Evolutionary conservation across 306 rosid genomes (phyloP), one percentile per base, ranked within the genome.

Genomic region (Rubus idaeus): DNA sequence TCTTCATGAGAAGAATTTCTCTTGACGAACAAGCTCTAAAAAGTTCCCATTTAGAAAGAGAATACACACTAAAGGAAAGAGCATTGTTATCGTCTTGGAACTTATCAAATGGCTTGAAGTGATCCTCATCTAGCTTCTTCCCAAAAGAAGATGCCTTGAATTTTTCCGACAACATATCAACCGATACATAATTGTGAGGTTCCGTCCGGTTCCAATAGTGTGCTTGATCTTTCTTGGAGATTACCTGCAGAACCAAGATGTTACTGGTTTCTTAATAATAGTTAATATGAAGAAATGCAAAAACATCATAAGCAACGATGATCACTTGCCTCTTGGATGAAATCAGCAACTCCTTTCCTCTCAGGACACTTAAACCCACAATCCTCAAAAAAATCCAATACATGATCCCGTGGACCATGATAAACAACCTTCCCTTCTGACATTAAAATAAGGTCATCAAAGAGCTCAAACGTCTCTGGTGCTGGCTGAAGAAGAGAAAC

Each of bases 401-500:
- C 89, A 10, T 70, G 80, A 21, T 83, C 83, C 3, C 89, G 78
- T 0, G 83, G 91, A 75, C 91, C 91, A 3, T 88, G 89, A 50
- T 85, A 88, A 45, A 85, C 73, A 71, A 83, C 60, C 75, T 77
- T 83, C 41, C 87, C 89, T 61, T 81, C 77, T 1, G 84, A 47
- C 84, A 88, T 83, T 40, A 85, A 40, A 46, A 88, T 83, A 4
- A 88, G 47, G 58, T 85, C 91, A 71, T 88, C 89, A 40, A 88
- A 88, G 68, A 83, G 87, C 5, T 85, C 86, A 53, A 85, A 85
- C 30, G 81, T 74, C 66, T 88, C 89, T 0, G 91, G 89, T 49
- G 91, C 79, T 20, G 89, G 91, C 73, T 88, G 91, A 46, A 88
- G 87, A 75, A 88, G 91, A 3, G 91, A 88, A 46, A 83, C 74